Conservation (phyloP, 2,329 filamentous ascomycete genomes). For the Penicillium decumbens region DNA sequence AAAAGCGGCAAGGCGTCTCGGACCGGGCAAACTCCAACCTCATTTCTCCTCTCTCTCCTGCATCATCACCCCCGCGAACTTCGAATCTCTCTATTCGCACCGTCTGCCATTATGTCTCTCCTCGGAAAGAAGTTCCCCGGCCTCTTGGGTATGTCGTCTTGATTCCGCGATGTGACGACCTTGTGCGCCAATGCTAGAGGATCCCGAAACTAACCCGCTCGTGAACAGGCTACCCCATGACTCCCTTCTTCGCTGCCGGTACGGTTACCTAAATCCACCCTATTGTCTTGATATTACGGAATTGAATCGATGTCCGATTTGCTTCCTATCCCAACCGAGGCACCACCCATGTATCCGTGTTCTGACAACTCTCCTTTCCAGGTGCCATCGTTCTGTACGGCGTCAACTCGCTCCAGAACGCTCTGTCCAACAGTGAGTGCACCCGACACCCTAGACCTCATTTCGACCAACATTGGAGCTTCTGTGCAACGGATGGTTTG, state of each 20-base stretch:
- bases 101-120: slow-evolving; percentile 64
- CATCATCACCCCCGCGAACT: slow-evolving; percentile 27
- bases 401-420: slow-evolving; percentile 75
- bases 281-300: not conserved
- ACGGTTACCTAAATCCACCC: slow-evolving; percentile 45
- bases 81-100: slow-evolving; percentile 27
- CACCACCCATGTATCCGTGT: slow-evolving; percentile 6
- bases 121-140: slow-evolving; percentile 80
- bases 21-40: slow-evolving; percentile 38
- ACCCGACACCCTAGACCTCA: not conserved
- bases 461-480: not conserved
- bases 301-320: not conserved
- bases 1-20: slow-evolving; percentile 26
- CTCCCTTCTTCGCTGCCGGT: slow-evolving; percentile 93
- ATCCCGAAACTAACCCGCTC: slow-evolving; percentile 30
- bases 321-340: not conserved
- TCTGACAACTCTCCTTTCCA: slow-evolving; percentile 41
- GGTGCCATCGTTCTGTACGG: slow-evolving; percentile 85
- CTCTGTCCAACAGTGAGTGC: slow-evolving; percentile 71
- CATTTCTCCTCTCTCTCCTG: slow-evolving; percentile 32
- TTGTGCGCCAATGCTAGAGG: slow-evolving; percentile 1
- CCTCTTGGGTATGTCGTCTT: slow-evolving; percentile 63
- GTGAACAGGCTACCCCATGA: slow-evolving; percentile 74
- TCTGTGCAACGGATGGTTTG: not conserved
- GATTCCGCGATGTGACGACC: not conserved